Conservation (phyloP, 805 yeast species). For the Clavispora asparagi region DNA sequence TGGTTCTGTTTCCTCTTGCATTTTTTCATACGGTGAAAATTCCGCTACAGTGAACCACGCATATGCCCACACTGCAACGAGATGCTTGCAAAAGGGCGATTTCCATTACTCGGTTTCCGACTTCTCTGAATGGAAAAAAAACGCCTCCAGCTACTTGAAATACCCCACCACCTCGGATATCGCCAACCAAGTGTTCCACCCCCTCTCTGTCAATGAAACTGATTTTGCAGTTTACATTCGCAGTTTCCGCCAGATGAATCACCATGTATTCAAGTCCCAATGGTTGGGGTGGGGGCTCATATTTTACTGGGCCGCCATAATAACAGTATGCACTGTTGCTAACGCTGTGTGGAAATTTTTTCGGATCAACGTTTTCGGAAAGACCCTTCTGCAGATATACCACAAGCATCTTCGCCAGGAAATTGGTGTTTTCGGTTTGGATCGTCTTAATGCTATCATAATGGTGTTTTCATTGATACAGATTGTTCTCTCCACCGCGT, state of each 20-base stretch:
- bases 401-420: slow-evolving; percentile 8
- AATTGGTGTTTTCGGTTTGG: slow-evolving; percentile 4
- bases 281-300: slow-evolving; percentile 18
- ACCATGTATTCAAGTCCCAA: slow-evolving; percentile 16
- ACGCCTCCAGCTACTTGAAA: slow-evolving; percentile 12
- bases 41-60: slow-evolving; percentile 7
- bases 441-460: slow-evolving; percentile 8
- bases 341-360: slow-evolving; percentile 8
- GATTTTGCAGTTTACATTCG: slow-evolving; percentile 7
- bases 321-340: slow-evolving; percentile 9
- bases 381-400: slow-evolving; percentile 3
- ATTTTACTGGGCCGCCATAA: slow-evolving; percentile 11
- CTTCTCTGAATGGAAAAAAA: slow-evolving; percentile 6
- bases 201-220: slow-evolving; percentile 10
- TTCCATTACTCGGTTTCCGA: slow-evolving; percentile 7
- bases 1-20: slow-evolving; percentile 14
- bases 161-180: slow-evolving; percentile 6
- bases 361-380: slow-evolving; percentile 9
- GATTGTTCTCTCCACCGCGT: slow-evolving; percentile 9
- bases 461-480: slow-evolving; percentile 8
- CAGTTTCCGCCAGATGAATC: slow-evolving; percentile 14
- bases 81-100: slow-evolving; percentile 13
- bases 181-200: slow-evolving; percentile 5
- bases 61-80: slow-evolving; percentile 10
- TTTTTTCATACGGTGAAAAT: slow-evolving; percentile 10